Evolutionary conservation across 108 stramenopile species (phyloP), one percentile per base, ranked within the genome.

Genomic region (Cyclotella sp.): DNA sequence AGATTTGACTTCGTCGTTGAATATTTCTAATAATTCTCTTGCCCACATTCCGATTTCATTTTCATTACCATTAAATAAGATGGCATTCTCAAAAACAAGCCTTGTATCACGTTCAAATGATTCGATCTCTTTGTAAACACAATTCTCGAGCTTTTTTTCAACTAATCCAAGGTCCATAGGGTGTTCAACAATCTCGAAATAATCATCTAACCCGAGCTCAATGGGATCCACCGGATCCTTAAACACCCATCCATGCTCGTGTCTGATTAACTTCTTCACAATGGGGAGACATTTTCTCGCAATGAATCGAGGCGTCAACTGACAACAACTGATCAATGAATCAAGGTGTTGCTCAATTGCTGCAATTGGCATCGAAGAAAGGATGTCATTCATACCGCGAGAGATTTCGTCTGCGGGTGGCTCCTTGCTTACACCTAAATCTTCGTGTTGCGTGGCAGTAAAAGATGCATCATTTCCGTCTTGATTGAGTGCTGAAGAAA

Each of bases 221-320:
- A 97, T 91, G 0, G 97, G 97, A 80, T 99, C 97, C 2, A 99
- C 98, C 10, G 98, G 91, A 68, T 95, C 89, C 29, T 84, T 83
- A 73, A 98, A 98, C 0, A 97, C 88, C 95, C 95, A 97, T 16
- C 91, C 95, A 65, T 85, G 91, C 34, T 88, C 84, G 67, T 95
- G 88, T 43, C 95, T 87, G 21, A 93, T 83, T 30, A 97, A 86
- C 55, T 86, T 88, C 49, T 88, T 84, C 0, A 98, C 81, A 13
- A 97, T 66, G 19, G 94, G 93, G 22, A 91, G 66, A 66, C 90
- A 93, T 72, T 94, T 92, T 70, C 91, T 84, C 13, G 88, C 79
- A 22, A 97, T 87, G 21, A 86, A 82, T n/a, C 87, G 73, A 22
- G 94, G 83, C 15, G 87, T 94, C 44, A 96, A 55, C 54, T 86